Conservation (phyloP, 306 rosid genomes). For the Fagus crenata region DNA sequence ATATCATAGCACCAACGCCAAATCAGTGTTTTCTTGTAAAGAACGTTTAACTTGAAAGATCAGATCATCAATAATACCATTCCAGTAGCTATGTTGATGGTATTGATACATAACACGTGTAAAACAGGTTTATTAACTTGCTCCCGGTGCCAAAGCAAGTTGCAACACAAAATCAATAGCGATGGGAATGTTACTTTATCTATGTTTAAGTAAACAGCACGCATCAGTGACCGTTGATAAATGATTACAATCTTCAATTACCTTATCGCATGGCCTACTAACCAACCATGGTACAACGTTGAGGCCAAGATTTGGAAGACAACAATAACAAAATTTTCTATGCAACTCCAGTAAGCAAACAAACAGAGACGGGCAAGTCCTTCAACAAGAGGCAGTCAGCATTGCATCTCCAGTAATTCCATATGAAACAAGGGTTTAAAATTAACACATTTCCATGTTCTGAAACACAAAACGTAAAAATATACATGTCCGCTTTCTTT, state of each 20-base stretch:
- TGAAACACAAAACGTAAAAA: constrained; percentile 39
- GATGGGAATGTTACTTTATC: too few species aligned
- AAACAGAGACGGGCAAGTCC: background rate
- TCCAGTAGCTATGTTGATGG: too few species aligned
- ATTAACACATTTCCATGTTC: constrained; percentile 43
- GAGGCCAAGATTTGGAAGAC: too few species aligned
- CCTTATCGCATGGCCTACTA: background rate
- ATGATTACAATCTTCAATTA: background rate
- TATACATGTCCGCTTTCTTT: constrained; percentile 54
- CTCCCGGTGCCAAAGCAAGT: too few species aligned
- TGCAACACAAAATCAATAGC: too few species aligned
- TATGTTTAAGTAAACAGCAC: too few species aligned
- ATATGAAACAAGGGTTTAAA: constrained; percentile 26
- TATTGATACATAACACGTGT: too few species aligned
- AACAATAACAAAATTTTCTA: background rate
- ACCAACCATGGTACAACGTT: background rate
- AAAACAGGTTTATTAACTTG: background rate
- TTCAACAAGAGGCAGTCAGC: background rate
- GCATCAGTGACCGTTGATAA: too few species aligned
- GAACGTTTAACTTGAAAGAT: too few species aligned
- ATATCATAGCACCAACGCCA: too few species aligned
- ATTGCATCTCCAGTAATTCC: background rate
- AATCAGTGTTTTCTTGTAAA: too few species aligned
- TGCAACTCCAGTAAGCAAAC: background rate
- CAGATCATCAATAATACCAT: too few species aligned